Evolutionary conservation across 129 eudicot species (phyloP).

Genomic region (Escallonia herrerae): DNA sequence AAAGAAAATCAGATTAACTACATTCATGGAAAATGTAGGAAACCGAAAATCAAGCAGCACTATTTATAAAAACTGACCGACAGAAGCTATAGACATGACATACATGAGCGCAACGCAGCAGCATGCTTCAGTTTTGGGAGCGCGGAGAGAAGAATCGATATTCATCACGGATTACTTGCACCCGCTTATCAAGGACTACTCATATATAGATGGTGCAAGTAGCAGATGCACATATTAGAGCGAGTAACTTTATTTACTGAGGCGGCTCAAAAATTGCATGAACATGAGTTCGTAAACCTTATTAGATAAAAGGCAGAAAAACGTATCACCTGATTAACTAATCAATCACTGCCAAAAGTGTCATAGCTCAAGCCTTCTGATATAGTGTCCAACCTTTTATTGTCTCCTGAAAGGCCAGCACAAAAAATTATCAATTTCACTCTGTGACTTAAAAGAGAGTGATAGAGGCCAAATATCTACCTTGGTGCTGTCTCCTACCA

Average conservation of each 20-base stretch:
- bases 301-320: background rate
- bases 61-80: no score
- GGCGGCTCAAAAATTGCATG: background rate
- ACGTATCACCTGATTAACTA: constrained; percentile 20
- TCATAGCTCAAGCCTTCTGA: constrained; percentile 44
- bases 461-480: constrained; percentile 10
- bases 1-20: no score
- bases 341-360: constrained; percentile 46
- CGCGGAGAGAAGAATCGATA: background rate
- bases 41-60: no score
- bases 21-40: no score
- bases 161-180: background rate
- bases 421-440: constrained; percentile 5
- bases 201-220: no score
- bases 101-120: no score
- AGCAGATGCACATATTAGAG: no score
- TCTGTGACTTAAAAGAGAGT: background rate
- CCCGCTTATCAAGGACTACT: background rate
- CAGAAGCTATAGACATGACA: no score
- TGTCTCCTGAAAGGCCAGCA: constrained; percentile 39
- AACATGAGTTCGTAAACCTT: background rate
- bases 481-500: constrained; percentile 40
- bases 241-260: no score
- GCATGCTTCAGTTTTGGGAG: background rate
- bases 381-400: constrained; percentile 50